Evolutionary conservation across 441 rosid species (phyloP).

Genomic region (Mallotus repandus): DNA sequence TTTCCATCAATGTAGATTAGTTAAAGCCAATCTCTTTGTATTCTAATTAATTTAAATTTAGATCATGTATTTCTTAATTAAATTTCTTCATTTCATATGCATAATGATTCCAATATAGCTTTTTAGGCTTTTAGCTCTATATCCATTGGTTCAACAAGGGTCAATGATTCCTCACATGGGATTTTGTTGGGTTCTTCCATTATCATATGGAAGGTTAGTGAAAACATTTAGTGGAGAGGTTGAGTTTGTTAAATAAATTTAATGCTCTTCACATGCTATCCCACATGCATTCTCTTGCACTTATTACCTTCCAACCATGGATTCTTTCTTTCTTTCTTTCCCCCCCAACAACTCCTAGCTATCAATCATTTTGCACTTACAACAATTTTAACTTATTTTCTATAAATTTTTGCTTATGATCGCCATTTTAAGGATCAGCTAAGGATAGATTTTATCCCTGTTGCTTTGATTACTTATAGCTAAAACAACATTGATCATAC

Average conservation of each 20-base stretch:
- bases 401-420: not conserved
- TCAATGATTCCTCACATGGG: conserved; percentile 57
- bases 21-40: too few species aligned
- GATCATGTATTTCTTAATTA: too few species aligned
- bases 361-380: conserved; percentile 25
- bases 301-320: conserved; percentile 3
- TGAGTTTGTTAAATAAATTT: conserved; percentile 31
- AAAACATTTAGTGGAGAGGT: conserved; percentile 26
- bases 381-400: too few species aligned
- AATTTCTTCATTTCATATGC: not conserved
- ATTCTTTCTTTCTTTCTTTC: not conserved
- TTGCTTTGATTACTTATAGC: not conserved
- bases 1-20: conserved; percentile 4
- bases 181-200: conserved; percentile 30
- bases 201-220: conserved; percentile 17
- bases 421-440: not conserved
- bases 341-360: conserved; percentile 9
- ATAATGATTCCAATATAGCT: conserved; percentile 19
- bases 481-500: not conserved
- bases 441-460: not conserved
- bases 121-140: conserved; percentile 31
- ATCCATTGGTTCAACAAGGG: conserved; percentile 23
- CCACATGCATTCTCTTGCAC: conserved; percentile 41
- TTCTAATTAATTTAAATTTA: too few species aligned
- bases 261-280: conserved; percentile 53